Percentiles rank a stretch among this genome's conserved stretches.
Conservation (phyloP, 2,329 filamentous ascomycete species). For the Arthrinium puccinioides region DNA sequence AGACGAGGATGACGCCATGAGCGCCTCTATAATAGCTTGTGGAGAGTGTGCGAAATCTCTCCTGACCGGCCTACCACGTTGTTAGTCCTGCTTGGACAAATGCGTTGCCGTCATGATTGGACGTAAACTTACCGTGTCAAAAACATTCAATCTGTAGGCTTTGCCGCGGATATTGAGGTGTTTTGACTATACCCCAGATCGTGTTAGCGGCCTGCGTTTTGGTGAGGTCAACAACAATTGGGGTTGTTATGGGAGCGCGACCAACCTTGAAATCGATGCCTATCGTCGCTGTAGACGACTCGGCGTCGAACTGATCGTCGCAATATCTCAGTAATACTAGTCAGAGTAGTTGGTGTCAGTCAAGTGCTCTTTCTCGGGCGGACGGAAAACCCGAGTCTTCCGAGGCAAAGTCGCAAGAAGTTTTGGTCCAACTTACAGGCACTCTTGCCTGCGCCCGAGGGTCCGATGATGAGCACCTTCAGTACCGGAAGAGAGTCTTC, state of each 20-base stretch:
- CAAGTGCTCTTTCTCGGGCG: too few species aligned
- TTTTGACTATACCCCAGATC: constrained; percentile 40
- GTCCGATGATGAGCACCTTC: constrained; percentile 48
- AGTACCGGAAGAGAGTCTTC: constrained; percentile 40
- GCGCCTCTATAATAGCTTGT: constrained; percentile 44
- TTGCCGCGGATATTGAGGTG: constrained; percentile 44
- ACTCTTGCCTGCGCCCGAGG: constrained; percentile 48
- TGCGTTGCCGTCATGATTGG: background rate
- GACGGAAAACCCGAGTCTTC: constrained; percentile 1
- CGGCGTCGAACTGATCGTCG: constrained; percentile 49
- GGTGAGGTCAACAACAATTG: background rate
- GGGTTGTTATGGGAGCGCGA: background rate
- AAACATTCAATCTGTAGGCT: constrained; percentile 44
- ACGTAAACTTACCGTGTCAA: constrained; percentile 35
- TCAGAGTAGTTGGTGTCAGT: too few species aligned
- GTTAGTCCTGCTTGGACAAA: background rate
- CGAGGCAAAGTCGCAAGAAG: background rate
- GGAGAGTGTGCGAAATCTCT: constrained; percentile 41
- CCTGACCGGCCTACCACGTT: constrained; percentile 31
- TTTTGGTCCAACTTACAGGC: constrained; percentile 41
- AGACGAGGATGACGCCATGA: constrained; percentile 41
- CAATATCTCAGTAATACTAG: constrained; percentile 48
- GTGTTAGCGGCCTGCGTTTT: too few species aligned
- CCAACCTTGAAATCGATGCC: constrained; percentile 49
- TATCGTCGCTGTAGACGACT: constrained; percentile 46